Evolutionary conservation across 371 early-diverging fungal genomes (phyloP).

Genomic region (Actinomortierella wolfii): DNA sequence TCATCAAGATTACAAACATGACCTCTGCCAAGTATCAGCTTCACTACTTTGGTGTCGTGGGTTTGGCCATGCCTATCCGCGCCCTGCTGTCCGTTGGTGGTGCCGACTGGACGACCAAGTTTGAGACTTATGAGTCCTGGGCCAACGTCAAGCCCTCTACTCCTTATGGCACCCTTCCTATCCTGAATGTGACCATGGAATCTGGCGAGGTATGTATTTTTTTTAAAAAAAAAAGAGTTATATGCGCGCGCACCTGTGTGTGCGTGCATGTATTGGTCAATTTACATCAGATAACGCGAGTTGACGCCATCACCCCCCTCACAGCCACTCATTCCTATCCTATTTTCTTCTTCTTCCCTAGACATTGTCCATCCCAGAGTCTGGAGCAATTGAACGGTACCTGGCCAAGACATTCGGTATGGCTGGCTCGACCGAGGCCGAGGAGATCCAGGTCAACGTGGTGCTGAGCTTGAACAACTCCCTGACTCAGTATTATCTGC

Average conservation of each 20-base stretch:
- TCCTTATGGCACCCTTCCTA: constrained; percentile 19
- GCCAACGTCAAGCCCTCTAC: constrained; percentile 11
- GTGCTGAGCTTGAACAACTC: constrained; percentile 6
- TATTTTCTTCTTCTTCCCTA: too few species aligned
- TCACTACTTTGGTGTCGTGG: constrained; percentile 26
- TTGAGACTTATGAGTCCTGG: constrained; percentile 23
- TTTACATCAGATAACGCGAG: too few species aligned
- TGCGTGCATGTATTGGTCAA: too few species aligned
- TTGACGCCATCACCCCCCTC: too few species aligned
- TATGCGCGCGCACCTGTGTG: too few species aligned
- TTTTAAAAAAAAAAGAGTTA: too few species aligned
- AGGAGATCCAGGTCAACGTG: constrained; percentile 13
- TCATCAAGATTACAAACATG: constrained; percentile 1
- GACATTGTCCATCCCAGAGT: constrained; percentile 6
- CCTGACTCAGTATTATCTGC: not conserved
- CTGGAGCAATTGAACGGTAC: constrained; percentile 14
- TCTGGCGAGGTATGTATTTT: too few species aligned
- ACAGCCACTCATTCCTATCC: too few species aligned
- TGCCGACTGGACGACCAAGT: constrained; percentile 14
- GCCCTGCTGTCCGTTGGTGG: constrained; percentile 16
- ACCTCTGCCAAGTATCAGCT: constrained; percentile 7
- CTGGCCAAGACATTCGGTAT: constrained; percentile 12
- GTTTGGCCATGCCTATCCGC: constrained; percentile 15
- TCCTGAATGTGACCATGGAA: constrained; percentile 11
- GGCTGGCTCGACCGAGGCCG: constrained; percentile 9